Evolutionary conservation across 2,329 filamentous ascomycete genomes (phyloP).

Genomic region (Beauveria sp.): DNA sequence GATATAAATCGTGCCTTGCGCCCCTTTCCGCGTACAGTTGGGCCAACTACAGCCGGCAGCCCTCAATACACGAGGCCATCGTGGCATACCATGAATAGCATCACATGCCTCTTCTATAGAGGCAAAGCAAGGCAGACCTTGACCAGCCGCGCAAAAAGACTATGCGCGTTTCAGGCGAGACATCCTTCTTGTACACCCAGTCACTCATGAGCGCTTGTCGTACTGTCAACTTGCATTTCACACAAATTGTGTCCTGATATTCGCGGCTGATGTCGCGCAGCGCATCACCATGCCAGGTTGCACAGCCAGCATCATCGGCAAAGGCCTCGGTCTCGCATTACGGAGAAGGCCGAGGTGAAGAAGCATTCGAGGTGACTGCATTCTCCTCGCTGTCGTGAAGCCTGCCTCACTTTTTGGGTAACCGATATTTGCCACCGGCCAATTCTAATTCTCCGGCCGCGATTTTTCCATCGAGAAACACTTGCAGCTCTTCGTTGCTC

Average conservation of each 20-base stretch:
- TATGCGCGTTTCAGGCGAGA: not conserved
- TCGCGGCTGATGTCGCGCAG: slow-evolving; percentile 10
- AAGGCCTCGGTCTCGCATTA: not conserved
- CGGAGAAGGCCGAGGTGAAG: not conserved
- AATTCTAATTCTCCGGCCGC: slow-evolving; percentile 61
- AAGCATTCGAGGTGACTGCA: not conserved
- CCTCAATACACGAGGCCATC: not conserved
- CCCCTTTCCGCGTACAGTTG: not conserved
- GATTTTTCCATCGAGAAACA: slow-evolving; percentile 76
- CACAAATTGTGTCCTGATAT: not conserved
- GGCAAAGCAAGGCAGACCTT: not conserved
- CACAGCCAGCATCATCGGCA: not conserved
- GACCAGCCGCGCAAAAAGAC: not conserved
- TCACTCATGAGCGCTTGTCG: not conserved
- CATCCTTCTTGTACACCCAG: not conserved
- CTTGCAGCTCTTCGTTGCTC: slow-evolving; percentile 79
- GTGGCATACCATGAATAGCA: not conserved
- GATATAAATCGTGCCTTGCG: not conserved
- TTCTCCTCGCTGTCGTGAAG: not conserved
- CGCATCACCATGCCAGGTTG: slow-evolving; percentile 3
- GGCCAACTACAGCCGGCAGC: not conserved
- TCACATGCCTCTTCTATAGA: not conserved
- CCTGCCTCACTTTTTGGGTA: slow-evolving; percentile 46
- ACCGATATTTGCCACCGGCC: slow-evolving; percentile 61
- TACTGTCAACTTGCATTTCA: not conserved